Evolutionary conservation across 164 flowering plant species (phyloP).

Genomic region (Piper longum): DNA sequence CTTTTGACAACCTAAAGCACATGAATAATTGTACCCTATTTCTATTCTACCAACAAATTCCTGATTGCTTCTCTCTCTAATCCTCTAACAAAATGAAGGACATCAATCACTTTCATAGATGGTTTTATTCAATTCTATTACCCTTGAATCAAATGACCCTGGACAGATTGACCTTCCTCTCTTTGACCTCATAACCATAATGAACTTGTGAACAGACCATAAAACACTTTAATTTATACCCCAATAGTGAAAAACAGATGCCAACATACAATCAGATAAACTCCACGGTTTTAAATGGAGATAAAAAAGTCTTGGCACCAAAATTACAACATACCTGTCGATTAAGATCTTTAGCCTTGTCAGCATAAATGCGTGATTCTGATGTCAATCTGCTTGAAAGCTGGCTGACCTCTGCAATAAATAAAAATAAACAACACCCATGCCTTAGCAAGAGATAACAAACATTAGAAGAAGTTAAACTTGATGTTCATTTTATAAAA

Average conservation of each 20-base stretch:
- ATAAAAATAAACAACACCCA: background rate
- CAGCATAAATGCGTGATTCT: constrained; percentile 88
- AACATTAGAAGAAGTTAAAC: no score
- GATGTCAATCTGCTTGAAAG: constrained; percentile 84
- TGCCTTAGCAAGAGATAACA: no score
- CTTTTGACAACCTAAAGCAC: no score
- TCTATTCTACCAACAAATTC: no score
- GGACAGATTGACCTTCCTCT: no score
- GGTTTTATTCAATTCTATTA: no score
- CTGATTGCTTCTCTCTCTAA: no score
- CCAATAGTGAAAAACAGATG: background rate
- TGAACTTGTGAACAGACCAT: background rate
- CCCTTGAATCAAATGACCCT: no score
- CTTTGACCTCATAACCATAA: background rate
- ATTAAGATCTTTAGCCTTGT: constrained; percentile 53
- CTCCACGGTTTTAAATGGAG: background rate
- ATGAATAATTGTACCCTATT: no score
- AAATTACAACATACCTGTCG: background rate
- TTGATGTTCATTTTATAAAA: no score
- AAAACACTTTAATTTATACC: background rate
- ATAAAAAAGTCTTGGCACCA: background rate
- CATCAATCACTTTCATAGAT: no score
- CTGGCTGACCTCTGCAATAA: constrained; percentile 72
- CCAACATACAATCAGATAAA: background rate
- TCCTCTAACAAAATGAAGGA: no score